These are phyloP conservation scores for Metarhizium sp. DNA, from an alignment of 2,329 filamentous ascomycete genomes.

Conservation along the genomic window DNA sequence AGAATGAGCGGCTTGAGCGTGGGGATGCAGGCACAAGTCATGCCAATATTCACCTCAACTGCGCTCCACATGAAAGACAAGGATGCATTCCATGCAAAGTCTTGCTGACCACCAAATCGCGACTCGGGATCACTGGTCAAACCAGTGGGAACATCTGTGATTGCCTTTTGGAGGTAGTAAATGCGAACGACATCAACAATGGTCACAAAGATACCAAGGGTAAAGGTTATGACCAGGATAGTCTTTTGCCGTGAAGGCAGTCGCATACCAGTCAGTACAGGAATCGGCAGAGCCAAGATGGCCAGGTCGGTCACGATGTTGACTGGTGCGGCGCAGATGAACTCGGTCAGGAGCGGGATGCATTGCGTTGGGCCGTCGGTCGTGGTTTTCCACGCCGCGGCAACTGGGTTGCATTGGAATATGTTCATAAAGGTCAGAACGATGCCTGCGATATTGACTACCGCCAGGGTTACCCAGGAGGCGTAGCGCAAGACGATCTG, in stretches of 20 bases:
- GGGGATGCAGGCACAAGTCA: constrained; percentile 87
- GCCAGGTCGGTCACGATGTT: constrained; percentile 89
- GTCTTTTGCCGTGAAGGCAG: constrained; percentile 79
- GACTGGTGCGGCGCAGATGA: constrained; percentile 70
- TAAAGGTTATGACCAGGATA: constrained; percentile 78
- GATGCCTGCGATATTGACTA: constrained; percentile 70
- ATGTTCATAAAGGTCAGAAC: constrained; percentile 80
- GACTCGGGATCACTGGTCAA: constrained; percentile 27
- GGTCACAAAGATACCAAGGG: constrained; percentile 77
- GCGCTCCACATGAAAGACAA: constrained; percentile 89
- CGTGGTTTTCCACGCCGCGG: constrained; percentile 52
- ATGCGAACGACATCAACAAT: constrained; percentile 84
- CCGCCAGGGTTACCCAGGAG: constrained; percentile 68
- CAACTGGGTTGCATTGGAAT: constrained; percentile 71
- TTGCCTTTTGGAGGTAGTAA: constrained; percentile 75
- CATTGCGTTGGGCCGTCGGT: constrained; percentile 29
- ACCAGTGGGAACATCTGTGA: constrained; percentile 30
- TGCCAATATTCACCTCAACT: constrained; percentile 83
- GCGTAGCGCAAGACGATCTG: constrained; percentile 68
- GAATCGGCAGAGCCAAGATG: constrained; percentile 79
- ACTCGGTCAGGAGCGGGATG: constrained; percentile 51
- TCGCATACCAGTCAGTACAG: constrained; percentile 77
- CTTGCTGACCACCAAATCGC: constrained; percentile 40
- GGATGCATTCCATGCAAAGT: constrained; percentile 67
- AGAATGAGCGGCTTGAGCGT: constrained; percentile 80